A percentile compares a stretch with the other conserved stretches of the same genome.
These are phyloP conservation scores for Salix koriyanagi DNA, from an alignment of 345 rosid species.

Conservation along the genomic window DNA sequence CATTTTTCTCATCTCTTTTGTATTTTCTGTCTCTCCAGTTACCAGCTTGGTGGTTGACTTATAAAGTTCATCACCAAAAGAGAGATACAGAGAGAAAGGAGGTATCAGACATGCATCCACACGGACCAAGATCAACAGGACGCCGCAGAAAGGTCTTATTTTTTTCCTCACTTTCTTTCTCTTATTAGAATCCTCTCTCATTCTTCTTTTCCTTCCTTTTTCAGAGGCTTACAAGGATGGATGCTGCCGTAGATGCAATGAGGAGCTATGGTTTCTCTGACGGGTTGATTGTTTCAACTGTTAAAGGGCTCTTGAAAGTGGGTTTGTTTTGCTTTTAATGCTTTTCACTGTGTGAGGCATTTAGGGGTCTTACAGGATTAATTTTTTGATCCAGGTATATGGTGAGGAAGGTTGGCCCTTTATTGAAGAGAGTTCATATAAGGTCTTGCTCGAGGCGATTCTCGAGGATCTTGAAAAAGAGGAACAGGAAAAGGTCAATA, in stretches of 20 bases:
- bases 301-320: constrained; percentile 40
- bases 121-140: constrained; percentile 12
- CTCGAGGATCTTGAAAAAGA: constrained; percentile 27
- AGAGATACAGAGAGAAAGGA: not conserved
- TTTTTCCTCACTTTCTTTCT: not conserved
- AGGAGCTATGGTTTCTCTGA: constrained; percentile 26
- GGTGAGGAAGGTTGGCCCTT: constrained; percentile 42
- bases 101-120: too few species aligned
- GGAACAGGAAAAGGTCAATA: constrained; percentile 18
- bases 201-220: not conserved
- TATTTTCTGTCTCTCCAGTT: too few species aligned
- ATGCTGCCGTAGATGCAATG: constrained; percentile 51
- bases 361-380: not conserved
- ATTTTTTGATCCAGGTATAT: constrained; percentile 28
- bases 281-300: constrained; percentile 1
- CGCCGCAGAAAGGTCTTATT: constrained; percentile 21
- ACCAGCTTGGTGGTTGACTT: too few species aligned
- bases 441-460: constrained; percentile 32
- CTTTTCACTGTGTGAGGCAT: not conserved
- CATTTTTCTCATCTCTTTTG: too few species aligned
- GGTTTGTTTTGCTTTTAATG: not conserved
- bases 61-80: not conserved
- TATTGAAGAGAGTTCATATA: constrained; percentile 40
- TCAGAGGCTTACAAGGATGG: constrained; percentile 27
- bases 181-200: not conserved